Base-by-base conservation (phyloP, 2,329 filamentous ascomycete species). In the Fusarium sambucinum region DNA sequence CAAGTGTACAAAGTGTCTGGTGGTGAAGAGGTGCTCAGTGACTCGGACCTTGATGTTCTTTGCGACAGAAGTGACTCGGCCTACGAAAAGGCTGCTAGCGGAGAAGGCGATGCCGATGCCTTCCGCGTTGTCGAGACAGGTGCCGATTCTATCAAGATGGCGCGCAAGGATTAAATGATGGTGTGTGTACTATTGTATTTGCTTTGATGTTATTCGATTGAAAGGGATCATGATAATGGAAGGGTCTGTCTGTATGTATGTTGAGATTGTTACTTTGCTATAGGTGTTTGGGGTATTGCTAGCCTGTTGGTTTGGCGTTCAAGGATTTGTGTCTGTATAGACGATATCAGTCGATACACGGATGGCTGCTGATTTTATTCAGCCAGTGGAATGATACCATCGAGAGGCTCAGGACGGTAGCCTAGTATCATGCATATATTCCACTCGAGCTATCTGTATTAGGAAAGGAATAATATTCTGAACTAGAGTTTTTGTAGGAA, bases 101-200 rank as follows among this genome's bases (percentile, higher is more conserved):
- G 94, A 0, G 79, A 92, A 48, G 93, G 93, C 8, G 86, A 90
- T 71, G 89, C 89, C 2, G 90, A 87, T 50, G 86, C 83, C 1
- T 96, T 94, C 76, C 87, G 87, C 75, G 90, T 94, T 51, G 92
- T 97, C 14, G 93, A 95, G 79, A 96, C 93, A n/a, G 84, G 82
- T 2, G 80, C 82, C 0, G 81, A 86, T 47, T 85, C 86, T 1
- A 87, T 89, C 52, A 77, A 77, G 68, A 79, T 81, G 77, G 71
- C 76, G 13, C 63, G 72, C 13, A 77, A 73, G 66, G 55, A 70
- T 4, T 69, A 7, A 52, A 2, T 21, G 21, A 40, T 25, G 13
- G 27, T 19, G 5, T 10, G 1, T 38, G 35, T 33, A 25, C 9
- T 37, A 42, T 11, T 38, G 40, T 13, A 29, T 54, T 25, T 46